Percentiles rank a stretch among this genome's conserved stretches.
These are phyloP conservation scores for Gynandropsis gynandra DNA, from an alignment of 345 rosid genomes.

Conservation along the genomic window DNA sequence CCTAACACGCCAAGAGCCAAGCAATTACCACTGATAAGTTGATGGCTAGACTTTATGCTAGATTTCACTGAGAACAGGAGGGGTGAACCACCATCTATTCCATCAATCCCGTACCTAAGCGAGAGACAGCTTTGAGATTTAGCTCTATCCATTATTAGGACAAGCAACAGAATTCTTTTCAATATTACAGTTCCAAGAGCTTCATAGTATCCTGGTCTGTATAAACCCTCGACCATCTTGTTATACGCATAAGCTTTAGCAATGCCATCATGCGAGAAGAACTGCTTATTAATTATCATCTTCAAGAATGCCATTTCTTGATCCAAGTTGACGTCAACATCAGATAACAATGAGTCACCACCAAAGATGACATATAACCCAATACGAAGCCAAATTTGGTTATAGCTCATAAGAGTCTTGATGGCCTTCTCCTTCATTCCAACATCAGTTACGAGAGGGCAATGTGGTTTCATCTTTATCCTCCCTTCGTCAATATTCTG, in stretches of 20 bases:
- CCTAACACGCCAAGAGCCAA: not conserved
- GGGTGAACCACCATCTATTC: slow-evolving; percentile 91
- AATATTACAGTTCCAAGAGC: slow-evolving; percentile 64
- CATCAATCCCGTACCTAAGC: slow-evolving; percentile 83
- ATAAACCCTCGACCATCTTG: slow-evolving; percentile 88
- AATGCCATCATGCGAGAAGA: slow-evolving; percentile 59
- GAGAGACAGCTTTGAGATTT: slow-evolving; percentile 68
- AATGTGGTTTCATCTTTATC: slow-evolving; percentile 74
- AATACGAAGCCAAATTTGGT: slow-evolving; percentile 76
- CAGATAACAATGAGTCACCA: slow-evolving; percentile 67
- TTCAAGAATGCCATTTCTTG: slow-evolving; percentile 64
- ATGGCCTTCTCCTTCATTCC: slow-evolving; percentile 78
- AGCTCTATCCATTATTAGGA: slow-evolving; percentile 71
- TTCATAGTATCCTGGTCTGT: slow-evolving; percentile 91
- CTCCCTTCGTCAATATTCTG: slow-evolving; percentile 92
- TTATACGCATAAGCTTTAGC: slow-evolving; percentile 79
- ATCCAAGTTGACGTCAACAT: slow-evolving; percentile 38
- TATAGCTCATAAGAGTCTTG: slow-evolving; percentile 57
- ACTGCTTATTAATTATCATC: slow-evolving; percentile 70
- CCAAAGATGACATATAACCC: slow-evolving; percentile 72
- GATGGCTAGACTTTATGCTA: slow-evolving; percentile 68
- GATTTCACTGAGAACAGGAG: slow-evolving; percentile 51
- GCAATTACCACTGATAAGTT: slow-evolving; percentile 60
- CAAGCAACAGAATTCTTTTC: slow-evolving; percentile 80
- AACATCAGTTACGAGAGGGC: slow-evolving; percentile 84